Evolutionary conservation across 306 rosid genomes (phyloP).

Genomic region (Rosa lucieae): DNA sequence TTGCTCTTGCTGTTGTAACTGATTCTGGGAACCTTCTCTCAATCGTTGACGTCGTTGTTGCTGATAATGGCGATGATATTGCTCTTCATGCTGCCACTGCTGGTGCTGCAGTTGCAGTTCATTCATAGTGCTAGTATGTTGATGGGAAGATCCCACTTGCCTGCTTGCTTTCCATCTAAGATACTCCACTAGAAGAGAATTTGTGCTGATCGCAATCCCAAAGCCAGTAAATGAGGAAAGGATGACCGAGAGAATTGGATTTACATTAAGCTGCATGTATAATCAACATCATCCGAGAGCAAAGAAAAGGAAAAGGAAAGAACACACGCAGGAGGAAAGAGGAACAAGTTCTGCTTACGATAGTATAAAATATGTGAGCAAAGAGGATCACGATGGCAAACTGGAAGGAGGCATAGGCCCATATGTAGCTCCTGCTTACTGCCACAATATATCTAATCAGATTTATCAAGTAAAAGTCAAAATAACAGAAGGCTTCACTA

Average conservation of each 20-base stretch:
- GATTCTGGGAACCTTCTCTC: constrained; percentile 19
- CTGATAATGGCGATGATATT: constrained; percentile 19
- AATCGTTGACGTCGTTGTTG: constrained; percentile 6
- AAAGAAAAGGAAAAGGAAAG: not conserved
- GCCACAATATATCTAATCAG: constrained; percentile 28
- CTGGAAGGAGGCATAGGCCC: constrained; percentile 93
- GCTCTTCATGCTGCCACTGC: constrained; percentile 31
- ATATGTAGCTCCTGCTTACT: constrained; percentile 73
- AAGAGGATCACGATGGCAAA: constrained; percentile 73
- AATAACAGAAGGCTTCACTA: constrained; percentile 5
- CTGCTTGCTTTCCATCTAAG: constrained; percentile 66
- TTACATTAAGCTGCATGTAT: constrained; percentile 56
- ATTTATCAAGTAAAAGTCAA: not conserved
- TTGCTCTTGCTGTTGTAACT: constrained; percentile 14
- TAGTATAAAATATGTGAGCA: constrained; percentile 71
- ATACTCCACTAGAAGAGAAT: constrained; percentile 57
- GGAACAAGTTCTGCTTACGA: constrained; percentile 57
- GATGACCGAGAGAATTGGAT: constrained; percentile 54
- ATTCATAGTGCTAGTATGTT: constrained; percentile 23
- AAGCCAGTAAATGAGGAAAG: constrained; percentile 77
- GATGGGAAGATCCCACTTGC: constrained; percentile 42
- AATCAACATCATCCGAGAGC: constrained; percentile 6
- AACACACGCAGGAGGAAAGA: not conserved
- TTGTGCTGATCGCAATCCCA: constrained; percentile 67
- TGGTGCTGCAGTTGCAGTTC: constrained; percentile 35